Conservation (phyloP, 2,329 filamentous ascomycete genomes). For the Claviceps sp. region DNA sequence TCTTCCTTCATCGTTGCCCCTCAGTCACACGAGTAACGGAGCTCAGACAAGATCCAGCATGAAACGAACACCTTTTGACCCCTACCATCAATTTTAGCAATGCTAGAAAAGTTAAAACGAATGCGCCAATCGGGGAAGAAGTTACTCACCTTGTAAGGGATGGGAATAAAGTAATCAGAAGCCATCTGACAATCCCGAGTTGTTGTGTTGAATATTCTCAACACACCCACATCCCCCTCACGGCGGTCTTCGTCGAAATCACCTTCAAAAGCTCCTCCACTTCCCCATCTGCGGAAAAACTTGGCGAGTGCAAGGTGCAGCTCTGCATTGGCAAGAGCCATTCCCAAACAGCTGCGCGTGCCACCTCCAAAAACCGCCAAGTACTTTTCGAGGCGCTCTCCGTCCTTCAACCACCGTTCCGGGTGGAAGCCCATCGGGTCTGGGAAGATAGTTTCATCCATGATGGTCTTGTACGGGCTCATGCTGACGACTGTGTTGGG, state of each 20-base stretch:
- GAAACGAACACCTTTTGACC: slow-evolving; percentile 21
- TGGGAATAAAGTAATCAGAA: slow-evolving; percentile 25
- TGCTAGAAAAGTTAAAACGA: too few species aligned
- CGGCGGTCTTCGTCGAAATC: slow-evolving; percentile 19
- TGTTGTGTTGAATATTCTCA: slow-evolving; percentile 23
- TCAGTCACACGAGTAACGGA: background rate
- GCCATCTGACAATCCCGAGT: slow-evolving; percentile 22
- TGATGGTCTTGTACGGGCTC: slow-evolving; percentile 23
- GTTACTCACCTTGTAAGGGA: slow-evolving; percentile 21
- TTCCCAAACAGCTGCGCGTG: slow-evolving; percentile 22
- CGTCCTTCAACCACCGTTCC: slow-evolving; percentile 22
- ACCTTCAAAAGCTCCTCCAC: slow-evolving; percentile 17
- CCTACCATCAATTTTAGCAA: slow-evolving; percentile 10
- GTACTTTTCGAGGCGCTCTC: slow-evolving; percentile 19
- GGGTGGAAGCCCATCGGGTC: slow-evolving; percentile 20
- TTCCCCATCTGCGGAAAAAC: slow-evolving; percentile 25
- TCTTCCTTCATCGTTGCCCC: background rate
- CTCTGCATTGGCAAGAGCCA: slow-evolving; percentile 25
- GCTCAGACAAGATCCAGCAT: slow-evolving; percentile 13
- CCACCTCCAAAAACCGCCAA: slow-evolving; percentile 23
- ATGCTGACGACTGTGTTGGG: slow-evolving; percentile 23
- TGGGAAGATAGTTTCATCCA: slow-evolving; percentile 19
- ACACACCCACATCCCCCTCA: slow-evolving; percentile 19
- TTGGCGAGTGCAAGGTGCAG: slow-evolving; percentile 24
- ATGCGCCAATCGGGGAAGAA: background rate